Evolutionary conservation across 2,329 filamentous ascomycete genomes (phyloP).

Genomic region (Tympanopsis confertula): DNA sequence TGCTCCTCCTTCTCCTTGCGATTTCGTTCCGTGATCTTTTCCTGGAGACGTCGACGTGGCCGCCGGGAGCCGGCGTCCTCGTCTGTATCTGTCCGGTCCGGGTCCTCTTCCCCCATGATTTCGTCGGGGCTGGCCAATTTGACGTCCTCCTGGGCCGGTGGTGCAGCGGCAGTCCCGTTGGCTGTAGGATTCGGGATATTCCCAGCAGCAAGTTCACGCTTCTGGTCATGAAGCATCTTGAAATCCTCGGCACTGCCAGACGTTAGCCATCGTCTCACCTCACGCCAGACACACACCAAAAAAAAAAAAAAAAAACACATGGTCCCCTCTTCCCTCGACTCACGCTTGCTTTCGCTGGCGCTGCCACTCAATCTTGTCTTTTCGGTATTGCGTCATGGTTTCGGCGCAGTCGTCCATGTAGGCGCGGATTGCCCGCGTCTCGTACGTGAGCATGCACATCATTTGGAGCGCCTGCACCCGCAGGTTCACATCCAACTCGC

Average conservation of each 20-base stretch:
- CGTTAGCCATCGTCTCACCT: too few relatives aligned
- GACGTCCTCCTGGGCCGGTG: neutral
- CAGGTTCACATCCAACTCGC: slow-evolving; percentile 70
- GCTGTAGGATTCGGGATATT: neutral
- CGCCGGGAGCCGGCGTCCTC: neutral
- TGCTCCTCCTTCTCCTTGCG: slow-evolving; percentile 67
- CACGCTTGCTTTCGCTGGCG: slow-evolving; percentile 60
- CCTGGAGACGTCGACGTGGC: neutral
- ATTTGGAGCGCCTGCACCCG: slow-evolving; percentile 74
- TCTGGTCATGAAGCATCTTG: neutral
- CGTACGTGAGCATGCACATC: slow-evolving; percentile 72
- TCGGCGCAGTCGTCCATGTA: slow-evolving; percentile 89
- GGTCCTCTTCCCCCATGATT: neutral
- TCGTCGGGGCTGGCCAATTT: neutral
- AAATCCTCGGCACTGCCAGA: neutral
- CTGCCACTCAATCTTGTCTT: slow-evolving; percentile 90
- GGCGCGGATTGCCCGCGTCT: slow-evolving; percentile 73
- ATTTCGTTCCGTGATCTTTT: slow-evolving; percentile 46
- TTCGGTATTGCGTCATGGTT: slow-evolving; percentile 87
- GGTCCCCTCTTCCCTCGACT: slow-evolving; percentile 18
- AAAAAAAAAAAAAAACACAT: neutral
- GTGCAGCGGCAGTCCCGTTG: too few relatives aligned
- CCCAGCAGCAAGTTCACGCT: neutral
- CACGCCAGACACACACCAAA: too few relatives aligned
- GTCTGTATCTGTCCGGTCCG: neutral